Evolutionary conservation across 768 basidiomycete genomes (phyloP).

Genomic region (Leccinum subtestaceum): DNA sequence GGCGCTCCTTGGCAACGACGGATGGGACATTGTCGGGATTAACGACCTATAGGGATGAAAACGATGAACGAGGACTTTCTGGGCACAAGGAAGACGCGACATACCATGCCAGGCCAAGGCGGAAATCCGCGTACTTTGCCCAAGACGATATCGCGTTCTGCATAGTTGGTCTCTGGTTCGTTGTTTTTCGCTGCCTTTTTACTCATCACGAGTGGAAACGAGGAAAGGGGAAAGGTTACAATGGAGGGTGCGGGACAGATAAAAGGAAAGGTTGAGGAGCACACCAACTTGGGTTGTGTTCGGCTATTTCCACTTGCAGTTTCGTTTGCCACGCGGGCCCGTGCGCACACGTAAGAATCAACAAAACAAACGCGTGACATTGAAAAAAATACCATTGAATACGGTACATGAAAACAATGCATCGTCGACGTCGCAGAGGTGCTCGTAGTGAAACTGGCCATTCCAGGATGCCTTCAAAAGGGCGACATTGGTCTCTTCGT

Average conservation of each 20-base stretch:
- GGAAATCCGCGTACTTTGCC: slow-evolving; percentile 94
- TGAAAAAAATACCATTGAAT: slow-evolving; percentile 33
- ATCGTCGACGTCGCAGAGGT: slow-evolving; percentile 20
- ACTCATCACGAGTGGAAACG: slow-evolving; percentile 35
- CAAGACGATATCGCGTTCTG: slow-evolving; percentile 80
- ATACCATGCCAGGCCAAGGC: slow-evolving; percentile 91
- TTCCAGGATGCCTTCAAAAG: slow-evolving; percentile 15
- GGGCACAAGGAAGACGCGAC: slow-evolving; percentile 36
- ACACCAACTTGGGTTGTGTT: slow-evolving; percentile 39
- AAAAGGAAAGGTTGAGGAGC: slow-evolving; percentile 40
- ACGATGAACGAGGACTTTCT: slow-evolving; percentile 10
- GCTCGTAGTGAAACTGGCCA: slow-evolving; percentile 18
- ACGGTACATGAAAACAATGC: slow-evolving; percentile 27
- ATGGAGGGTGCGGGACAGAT: slow-evolving; percentile 33
- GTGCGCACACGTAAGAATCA: slow-evolving; percentile 39
- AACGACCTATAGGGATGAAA: slow-evolving; percentile 57
- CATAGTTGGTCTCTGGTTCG: slow-evolving; percentile 50
- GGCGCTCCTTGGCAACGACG: slow-evolving; percentile 66
- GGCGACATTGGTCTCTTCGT: neutral
- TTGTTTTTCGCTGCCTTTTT: slow-evolving; percentile 50
- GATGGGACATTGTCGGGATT: slow-evolving; percentile 66
- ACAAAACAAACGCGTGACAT: slow-evolving; percentile 32
- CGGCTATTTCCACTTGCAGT: slow-evolving; percentile 40
- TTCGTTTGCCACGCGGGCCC: slow-evolving; percentile 40
- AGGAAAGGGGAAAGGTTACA: slow-evolving; percentile 17